These are phyloP conservation scores for Colletotrichum shisoi DNA, from an alignment of 2,329 filamentous ascomycete genomes.

Conservation along the genomic window DNA sequence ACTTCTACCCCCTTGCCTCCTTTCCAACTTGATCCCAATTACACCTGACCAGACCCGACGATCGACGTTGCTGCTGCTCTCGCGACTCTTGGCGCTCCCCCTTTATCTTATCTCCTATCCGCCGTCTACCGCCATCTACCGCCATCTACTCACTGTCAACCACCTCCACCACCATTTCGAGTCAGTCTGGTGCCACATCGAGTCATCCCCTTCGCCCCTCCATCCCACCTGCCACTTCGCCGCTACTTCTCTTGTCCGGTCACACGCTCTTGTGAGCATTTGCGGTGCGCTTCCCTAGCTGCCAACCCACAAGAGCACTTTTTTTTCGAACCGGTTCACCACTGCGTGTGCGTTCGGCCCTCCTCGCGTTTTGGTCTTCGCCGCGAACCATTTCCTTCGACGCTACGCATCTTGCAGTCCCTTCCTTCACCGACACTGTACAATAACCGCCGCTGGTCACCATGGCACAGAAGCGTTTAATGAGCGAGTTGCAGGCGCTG, in stretches of 20 bases:
- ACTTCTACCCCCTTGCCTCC: neutral
- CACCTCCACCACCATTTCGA: constrained; percentile 17
- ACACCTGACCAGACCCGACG: neutral
- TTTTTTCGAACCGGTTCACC: neutral
- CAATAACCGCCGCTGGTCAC: constrained; percentile 31
- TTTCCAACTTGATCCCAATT: neutral
- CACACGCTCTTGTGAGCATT: constrained; percentile 30
- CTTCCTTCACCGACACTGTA: neutral
- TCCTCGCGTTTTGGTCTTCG: neutral
- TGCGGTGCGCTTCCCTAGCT: constrained; percentile 1
- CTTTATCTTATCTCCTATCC: constrained; percentile 33
- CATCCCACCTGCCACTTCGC: constrained; percentile 19
- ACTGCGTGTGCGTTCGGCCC: neutral
- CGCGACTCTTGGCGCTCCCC: neutral
- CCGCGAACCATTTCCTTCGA: neutral
- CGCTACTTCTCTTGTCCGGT: constrained; percentile 5
- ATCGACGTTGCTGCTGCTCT: neutral
- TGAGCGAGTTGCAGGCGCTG: constrained; percentile 85
- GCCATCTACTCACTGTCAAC: neutral
- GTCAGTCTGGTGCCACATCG: constrained; percentile 32
- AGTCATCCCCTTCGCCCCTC: constrained; percentile 34
- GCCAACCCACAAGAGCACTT: neutral
- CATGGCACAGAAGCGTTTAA: constrained; percentile 75
- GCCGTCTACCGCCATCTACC: neutral
- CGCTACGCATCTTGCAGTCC: neutral